Base-by-base conservation (phyloP, 208 protist genomes). In the Naegleria gruberi region DNA sequence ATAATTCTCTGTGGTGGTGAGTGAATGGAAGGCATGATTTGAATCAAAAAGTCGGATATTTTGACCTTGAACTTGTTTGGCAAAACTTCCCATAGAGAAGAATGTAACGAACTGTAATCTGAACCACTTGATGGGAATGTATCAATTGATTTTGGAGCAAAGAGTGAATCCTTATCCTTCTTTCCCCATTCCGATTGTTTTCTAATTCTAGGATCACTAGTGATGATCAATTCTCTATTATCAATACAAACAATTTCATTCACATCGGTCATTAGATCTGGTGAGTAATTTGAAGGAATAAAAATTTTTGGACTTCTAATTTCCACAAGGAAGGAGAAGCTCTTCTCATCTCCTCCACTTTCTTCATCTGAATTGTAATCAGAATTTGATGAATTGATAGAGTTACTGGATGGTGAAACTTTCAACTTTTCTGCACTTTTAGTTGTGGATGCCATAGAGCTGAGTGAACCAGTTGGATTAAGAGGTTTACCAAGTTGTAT, bases 1-100 rank as follows among this genome's bases (percentile, higher is more conserved):
- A 88, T 88, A 43, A 88, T 88, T 65, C 17, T 51, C 42, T 88
- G 84, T 30, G 84, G 45, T 8, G 43, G 43, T 43, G 84, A 51
- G 8, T 34, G 41, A 26, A 65, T 46, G 5, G n/a, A 43, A 34
- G 84, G 84, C 45, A 88, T 46, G 23, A 88, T 46, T 40, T 88
- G n/a, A 23, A 88, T 43, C 10, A 40, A 40, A 65, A 88, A 65
- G 4, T 88, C 12, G 65, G n/a, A 43, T 30, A 65, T 1, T 42
- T 88, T n/a, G 4, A 88, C 23, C 42, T 88, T 47, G 8, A 88
- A 65, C 12, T 88, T 88, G 3, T 43, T 5, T 26, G 84, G 45
- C 26, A 88, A 42, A 0, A 65, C 5, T 65, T 88, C 84, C 84
- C 84, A 88, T 30, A 88, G 6, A 65, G n/a, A 10, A 30, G 0